These are phyloP conservation scores for Pythium graminicola DNA, from an alignment of 352 stramenopile genomes.

Conservation along the genomic window DNA sequence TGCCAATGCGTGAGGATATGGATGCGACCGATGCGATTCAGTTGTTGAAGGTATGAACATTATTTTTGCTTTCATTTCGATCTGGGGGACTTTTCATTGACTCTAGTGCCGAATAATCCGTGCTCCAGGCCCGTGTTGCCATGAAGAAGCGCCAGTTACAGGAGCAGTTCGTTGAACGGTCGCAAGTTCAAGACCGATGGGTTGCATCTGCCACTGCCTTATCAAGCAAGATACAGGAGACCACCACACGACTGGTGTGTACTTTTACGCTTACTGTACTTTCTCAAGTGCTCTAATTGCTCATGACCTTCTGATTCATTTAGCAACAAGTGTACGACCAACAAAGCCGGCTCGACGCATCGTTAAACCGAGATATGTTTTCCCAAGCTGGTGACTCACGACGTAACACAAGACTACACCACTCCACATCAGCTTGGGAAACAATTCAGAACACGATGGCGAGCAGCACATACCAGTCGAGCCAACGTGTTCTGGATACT, in stretches of 20 bases:
- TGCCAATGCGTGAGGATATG: conserved; percentile 5
- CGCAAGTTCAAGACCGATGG: conserved; percentile 41
- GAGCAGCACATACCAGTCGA: conserved; percentile 19
- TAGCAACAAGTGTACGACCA: conserved; percentile 41
- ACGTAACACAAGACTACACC: conserved; percentile 22
- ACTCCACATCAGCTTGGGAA: conserved; percentile 26
- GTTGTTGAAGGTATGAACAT: conserved; percentile 19
- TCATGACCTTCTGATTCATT: background rate
- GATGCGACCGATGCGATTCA: conserved; percentile 23
- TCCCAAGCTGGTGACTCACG: conserved; percentile 25
- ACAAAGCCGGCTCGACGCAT: conserved; percentile 30
- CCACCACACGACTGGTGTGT: conserved; percentile 27
- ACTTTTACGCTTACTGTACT: background rate
- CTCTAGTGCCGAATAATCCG: background rate
- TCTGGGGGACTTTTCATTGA: too few species aligned
- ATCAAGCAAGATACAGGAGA: conserved; percentile 33
- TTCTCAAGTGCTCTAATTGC: background rate
- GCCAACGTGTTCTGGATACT: conserved; percentile 27
- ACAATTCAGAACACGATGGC: conserved; percentile 22
- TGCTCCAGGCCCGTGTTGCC: conserved; percentile 30
- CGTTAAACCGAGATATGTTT: conserved; percentile 26
- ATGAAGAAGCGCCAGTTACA: conserved; percentile 39
- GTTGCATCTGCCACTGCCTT: conserved; percentile 26
- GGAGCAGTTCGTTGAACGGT: conserved; percentile 29
- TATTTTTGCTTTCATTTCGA: background rate